phyloP scores from a whole-genome alignment of 2,329 filamentous ascomycete species.

The Colletotrichum graminicola region DNA sequence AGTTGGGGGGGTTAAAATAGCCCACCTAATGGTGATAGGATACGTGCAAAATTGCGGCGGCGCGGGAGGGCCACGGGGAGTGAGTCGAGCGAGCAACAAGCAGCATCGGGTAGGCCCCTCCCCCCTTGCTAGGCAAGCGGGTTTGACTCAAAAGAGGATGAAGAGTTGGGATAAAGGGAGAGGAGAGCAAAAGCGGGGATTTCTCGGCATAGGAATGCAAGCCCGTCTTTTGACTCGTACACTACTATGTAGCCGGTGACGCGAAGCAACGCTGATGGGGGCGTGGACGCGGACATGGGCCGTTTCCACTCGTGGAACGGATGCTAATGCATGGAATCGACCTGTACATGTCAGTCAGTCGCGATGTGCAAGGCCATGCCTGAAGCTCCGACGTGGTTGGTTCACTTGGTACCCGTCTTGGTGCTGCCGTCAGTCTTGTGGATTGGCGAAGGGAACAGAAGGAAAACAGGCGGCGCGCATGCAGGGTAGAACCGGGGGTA shows the following conservation, averaged over 20 bases:
- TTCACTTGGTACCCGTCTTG: neutral
- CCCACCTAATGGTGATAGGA: neutral
- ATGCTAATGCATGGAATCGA: constrained; percentile 22
- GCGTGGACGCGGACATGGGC: neutral
- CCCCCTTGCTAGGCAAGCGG: constrained; percentile 1
- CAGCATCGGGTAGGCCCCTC: neutral
- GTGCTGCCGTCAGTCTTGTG: constrained; percentile 14
- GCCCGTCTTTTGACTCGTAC: constrained; percentile 20
- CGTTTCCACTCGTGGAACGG: constrained; percentile 13
- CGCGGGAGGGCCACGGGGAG: constrained; percentile 12
- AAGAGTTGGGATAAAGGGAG: neutral
- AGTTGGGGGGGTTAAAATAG: neutral
- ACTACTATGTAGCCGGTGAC: neutral
- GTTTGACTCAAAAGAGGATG: constrained; percentile 17
- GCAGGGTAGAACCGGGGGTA: constrained; percentile 39
- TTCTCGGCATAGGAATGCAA: constrained; percentile 36
- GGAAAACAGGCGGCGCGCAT: constrained; percentile 31
- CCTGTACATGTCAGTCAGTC: constrained; percentile 7
- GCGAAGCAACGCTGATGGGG: constrained; percentile 1
- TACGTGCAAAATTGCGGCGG: constrained; percentile 5
- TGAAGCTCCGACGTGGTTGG: constrained; percentile 4
- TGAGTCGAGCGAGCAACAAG: constrained; percentile 21
- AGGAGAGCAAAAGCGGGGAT: constrained; percentile 27
- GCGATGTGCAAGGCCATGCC: constrained; percentile 14
- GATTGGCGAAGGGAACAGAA: constrained; percentile 11